phyloP scores from a whole-genome alignment of 371 early-diverging fungal species.

The Smittium mucronatum region DNA sequence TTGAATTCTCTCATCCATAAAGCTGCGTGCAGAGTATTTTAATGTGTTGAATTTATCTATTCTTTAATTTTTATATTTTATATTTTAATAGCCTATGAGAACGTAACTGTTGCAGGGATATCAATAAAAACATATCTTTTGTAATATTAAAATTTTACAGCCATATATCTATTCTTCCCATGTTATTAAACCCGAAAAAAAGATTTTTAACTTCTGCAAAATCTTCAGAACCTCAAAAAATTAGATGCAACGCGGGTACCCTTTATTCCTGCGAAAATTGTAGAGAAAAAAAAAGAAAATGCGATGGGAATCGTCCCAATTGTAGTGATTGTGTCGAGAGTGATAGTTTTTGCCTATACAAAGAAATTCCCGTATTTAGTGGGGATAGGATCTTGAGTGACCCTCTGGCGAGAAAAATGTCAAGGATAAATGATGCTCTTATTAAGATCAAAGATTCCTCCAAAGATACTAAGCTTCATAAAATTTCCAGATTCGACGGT shows the following conservation, averaged over 20 bases:
- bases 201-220: neutral
- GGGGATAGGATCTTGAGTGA: neutral
- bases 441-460: neutral
- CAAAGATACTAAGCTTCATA: no score
- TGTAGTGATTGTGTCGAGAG: neutral
- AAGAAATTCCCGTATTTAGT: neutral
- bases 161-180: no score
- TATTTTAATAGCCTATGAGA: no score
- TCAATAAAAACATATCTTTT: no score
- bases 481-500: no score
- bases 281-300: conserved; percentile 4
- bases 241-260: neutral
- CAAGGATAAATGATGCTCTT: neutral
- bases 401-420: neutral
- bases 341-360: neutral
- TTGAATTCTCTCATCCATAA: no score
- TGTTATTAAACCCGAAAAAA: no score
- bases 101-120: no score
- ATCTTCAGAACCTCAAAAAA: neutral
- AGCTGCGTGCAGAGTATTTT: no score
- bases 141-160: no score
- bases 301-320: conserved; percentile 2
- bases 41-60: no score
- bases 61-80: no score
- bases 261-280: neutral